phyloP scores from a whole-genome alignment of 257 asterid genomes.

The Ilex aquifolium region DNA sequence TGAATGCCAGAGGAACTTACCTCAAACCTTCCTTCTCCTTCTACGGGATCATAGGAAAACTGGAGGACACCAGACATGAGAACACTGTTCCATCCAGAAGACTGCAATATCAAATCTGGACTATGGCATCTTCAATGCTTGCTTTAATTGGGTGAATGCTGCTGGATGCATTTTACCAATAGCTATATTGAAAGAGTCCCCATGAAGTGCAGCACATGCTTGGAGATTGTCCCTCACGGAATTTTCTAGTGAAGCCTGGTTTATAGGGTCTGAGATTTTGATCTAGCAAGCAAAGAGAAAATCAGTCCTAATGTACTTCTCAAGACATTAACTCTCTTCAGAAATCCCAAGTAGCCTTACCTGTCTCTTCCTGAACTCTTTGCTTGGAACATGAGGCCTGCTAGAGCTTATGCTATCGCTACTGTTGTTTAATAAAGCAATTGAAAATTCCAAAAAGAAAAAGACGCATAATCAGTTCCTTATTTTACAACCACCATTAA shows the following conservation, averaged over 20 bases:
- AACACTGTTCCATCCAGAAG: slow-evolving; percentile 14
- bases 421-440: slow-evolving; percentile 27
- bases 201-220: slow-evolving; percentile 83
- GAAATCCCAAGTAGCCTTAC: slow-evolving; percentile 30
- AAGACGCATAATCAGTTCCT: slow-evolving; percentile 7
- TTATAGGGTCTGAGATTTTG: slow-evolving; percentile 80
- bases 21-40: background rate
- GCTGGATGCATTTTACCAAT: slow-evolving; percentile 86
- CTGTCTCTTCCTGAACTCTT: slow-evolving; percentile 92
- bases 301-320: slow-evolving; percentile 4
- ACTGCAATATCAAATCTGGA: slow-evolving; percentile 11
- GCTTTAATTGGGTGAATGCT: slow-evolving; percentile 69
- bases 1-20: background rate
- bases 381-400: slow-evolving; percentile 72
- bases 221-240: slow-evolving; percentile 86
- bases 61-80: slow-evolving; percentile 20
- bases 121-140: slow-evolving; percentile 79
- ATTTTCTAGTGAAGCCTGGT: slow-evolving; percentile 68
- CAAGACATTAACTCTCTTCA: background rate
- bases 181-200: slow-evolving; percentile 71
- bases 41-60: slow-evolving; percentile 14
- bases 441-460: slow-evolving; percentile 15
- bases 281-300: slow-evolving; percentile 38
- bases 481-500: background rate
- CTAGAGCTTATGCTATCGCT: slow-evolving; percentile 62